Base-by-base conservation (phyloP, 208 protist genomes). In the Crithidia acanthocephali region DNA sequence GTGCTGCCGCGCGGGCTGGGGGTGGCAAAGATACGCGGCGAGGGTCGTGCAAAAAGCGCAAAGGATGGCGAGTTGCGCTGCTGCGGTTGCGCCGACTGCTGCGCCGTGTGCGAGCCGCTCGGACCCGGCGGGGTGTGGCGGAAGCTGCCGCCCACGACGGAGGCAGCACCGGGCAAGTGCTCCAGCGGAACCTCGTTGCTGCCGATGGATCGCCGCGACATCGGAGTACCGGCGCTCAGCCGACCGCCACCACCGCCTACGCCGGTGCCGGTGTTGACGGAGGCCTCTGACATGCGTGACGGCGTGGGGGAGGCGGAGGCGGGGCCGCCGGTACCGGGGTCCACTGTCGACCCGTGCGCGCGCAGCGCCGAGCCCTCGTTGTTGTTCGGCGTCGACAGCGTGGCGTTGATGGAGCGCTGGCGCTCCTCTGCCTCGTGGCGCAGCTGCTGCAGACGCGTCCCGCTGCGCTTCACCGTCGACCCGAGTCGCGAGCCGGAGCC, bases 1-100 rank as follows among this genome's bases (percentile, higher is more conserved):
- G 57, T 61, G 72, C 64, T 72, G 23, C 72, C 72, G 48, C 72
- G 57, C 23, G 72, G 72, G 30, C 64, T 77, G 33, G 72, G 72
- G 16, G 72, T 67, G 23, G 64, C 48, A 22, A 67, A 72, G 28
- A 45, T 61, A 9, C 72, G 63, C 22, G 72, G 63, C 0, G 72
- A 70, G 55, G 72, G 72, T 33, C 63, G 68, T 10, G 72, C 72
- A 35, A 77, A 77, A 25, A 77, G 65, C 42, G 56, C 37, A 30
- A 77, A 32, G 28, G 56, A 45, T 47, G 72, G 56, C 37, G 64
- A 53, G 27, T 44, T 27, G n/a, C 40, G 63, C 22, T 50, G 25
- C 40, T 51, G 59, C 2, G 35, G 57, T n/a, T n/a, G n/a, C n/a
- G n/a, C n/a, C n/a, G n/a, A n/a, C 15, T 62, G 57, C 18, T 60